These are phyloP conservation scores for Epichloe festucae DNA, from an alignment of 2,329 filamentous ascomycete genomes.

Conservation along the genomic window DNA sequence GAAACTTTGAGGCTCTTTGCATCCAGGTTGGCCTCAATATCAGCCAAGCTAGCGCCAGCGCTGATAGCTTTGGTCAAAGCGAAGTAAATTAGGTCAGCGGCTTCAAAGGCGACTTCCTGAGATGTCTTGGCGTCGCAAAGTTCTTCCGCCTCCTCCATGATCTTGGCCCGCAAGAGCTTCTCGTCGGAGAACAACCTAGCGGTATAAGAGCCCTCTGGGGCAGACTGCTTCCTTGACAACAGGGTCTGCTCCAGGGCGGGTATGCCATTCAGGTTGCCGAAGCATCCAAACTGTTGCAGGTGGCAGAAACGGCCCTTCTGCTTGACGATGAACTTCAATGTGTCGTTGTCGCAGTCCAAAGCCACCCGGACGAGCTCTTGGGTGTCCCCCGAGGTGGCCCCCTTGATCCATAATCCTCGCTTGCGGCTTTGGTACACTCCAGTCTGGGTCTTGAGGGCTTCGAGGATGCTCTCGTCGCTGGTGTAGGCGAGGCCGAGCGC, in stretches of 20 bases:
- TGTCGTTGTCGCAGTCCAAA: constrained; percentile 88
- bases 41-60: constrained; percentile 71
- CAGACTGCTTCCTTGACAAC: constrained; percentile 64
- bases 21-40: constrained; percentile 86
- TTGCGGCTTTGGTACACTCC: constrained; percentile 96
- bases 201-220: constrained; percentile 85
- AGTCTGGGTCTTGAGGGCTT: constrained; percentile 63
- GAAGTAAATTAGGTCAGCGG: constrained; percentile 93
- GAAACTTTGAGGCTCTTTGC: constrained; percentile 93
- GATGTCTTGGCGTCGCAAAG: constrained; percentile 75
- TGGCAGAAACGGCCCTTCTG: constrained; percentile 94
- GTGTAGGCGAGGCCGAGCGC: constrained; percentile 90
- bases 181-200: constrained; percentile 84
- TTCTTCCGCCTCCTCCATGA: constrained; percentile 96
- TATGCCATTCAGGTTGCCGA: constrained; percentile 72
- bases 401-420: constrained; percentile 92
- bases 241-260: constrained; percentile 80
- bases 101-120: constrained; percentile 82
- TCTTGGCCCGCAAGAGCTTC: constrained; percentile 83
- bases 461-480: constrained; percentile 76
- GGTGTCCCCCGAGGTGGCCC: constrained; percentile 83
- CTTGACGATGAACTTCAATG: constrained; percentile 75
- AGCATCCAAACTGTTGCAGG: constrained; percentile 82
- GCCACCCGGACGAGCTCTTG: constrained; percentile 78
- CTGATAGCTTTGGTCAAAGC: constrained; percentile 79